Evolutionary conservation across 768 basidiomycete genomes (phyloP).

Genomic region (Leccinum imitatum): DNA sequence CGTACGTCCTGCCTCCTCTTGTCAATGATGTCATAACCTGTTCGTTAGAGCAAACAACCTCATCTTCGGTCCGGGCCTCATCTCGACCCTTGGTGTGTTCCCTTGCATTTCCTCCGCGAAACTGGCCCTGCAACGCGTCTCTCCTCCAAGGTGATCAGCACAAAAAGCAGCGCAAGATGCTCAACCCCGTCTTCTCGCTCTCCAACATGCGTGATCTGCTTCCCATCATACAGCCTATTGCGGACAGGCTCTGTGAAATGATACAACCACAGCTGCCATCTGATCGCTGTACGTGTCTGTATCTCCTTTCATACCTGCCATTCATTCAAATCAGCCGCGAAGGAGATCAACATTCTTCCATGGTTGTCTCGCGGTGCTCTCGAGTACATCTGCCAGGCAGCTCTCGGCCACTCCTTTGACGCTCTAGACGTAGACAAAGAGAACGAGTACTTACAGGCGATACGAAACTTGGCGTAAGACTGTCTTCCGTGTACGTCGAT

Average conservation of each 20-base stretch:
- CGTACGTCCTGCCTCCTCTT: conserved; percentile 14
- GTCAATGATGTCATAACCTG: neutral
- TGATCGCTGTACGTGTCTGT: conserved; percentile 20
- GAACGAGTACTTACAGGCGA: conserved; percentile 30
- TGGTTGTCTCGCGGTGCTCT: conserved; percentile 36
- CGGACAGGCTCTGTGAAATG: conserved; percentile 25
- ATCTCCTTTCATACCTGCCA: neutral
- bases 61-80: conserved; percentile 39
- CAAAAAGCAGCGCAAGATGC: conserved; percentile 33
- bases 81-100: conserved; percentile 36
- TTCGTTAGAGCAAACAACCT: conserved; percentile 25
- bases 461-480: conserved; percentile 33
- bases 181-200: conserved; percentile 35
- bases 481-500: neutral
- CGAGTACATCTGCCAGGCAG: conserved; percentile 37
- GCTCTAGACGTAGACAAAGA: conserved; percentile 26
- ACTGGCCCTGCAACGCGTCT: neutral
- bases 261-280: conserved; percentile 23
- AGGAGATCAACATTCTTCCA: conserved; percentile 35
- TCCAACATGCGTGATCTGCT: conserved; percentile 31
- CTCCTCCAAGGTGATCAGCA: conserved; percentile 27
- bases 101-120: neutral
- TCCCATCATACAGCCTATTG: conserved; percentile 36
- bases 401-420: conserved; percentile 35
- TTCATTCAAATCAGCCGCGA: conserved; percentile 17